Conservation (phyloP, 108 stramenopile genomes). For the Conticribra guillardii region DNA sequence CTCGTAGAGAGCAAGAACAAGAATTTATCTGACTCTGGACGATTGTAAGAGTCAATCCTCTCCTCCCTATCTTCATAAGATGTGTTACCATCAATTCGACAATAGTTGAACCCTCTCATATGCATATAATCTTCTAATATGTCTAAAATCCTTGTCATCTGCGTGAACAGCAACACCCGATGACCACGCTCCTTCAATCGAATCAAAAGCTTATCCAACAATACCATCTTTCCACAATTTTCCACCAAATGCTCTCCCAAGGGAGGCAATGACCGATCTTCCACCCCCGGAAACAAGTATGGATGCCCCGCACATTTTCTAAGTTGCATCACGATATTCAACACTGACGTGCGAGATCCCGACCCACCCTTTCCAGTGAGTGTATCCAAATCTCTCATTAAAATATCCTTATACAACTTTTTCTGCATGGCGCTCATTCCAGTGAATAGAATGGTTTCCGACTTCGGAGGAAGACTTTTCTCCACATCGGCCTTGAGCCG, state of each 20-base stretch:
- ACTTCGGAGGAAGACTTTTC: slow-evolving; percentile 89
- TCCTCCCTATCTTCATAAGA: slow-evolving; percentile 92
- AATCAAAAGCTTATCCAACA: slow-evolving; percentile 92
- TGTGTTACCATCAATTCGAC: slow-evolving; percentile 99
- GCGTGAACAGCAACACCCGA: slow-evolving; percentile 96
- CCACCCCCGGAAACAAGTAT: slow-evolving; percentile 96
- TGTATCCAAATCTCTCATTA: slow-evolving; percentile 85
- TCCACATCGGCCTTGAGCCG: slow-evolving; percentile 95
- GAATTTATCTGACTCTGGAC: slow-evolving; percentile 86
- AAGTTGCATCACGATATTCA: slow-evolving; percentile 98
- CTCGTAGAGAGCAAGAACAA: slow-evolving; percentile 91
- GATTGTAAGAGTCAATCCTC: slow-evolving; percentile 93
- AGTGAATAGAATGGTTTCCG: slow-evolving; percentile 92
- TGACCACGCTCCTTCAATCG: slow-evolving; percentile 82
- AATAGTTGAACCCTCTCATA: slow-evolving; percentile 90
- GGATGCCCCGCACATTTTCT: slow-evolving; percentile 99
- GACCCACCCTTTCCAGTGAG: slow-evolving; percentile 62
- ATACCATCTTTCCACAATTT: slow-evolving; percentile 81
- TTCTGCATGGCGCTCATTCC: slow-evolving; percentile 93
- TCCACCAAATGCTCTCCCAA: slow-evolving; percentile 89
- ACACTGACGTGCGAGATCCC: slow-evolving; percentile 61
- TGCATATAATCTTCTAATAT: slow-evolving; percentile 92
- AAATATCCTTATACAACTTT: slow-evolving; percentile 90
- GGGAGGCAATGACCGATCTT: slow-evolving; percentile 85
- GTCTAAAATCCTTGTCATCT: slow-evolving; percentile 96